phyloP scores from a whole-genome alignment of 2,329 filamentous ascomycete genomes.

The Cadophora luteo-olivacea region DNA sequence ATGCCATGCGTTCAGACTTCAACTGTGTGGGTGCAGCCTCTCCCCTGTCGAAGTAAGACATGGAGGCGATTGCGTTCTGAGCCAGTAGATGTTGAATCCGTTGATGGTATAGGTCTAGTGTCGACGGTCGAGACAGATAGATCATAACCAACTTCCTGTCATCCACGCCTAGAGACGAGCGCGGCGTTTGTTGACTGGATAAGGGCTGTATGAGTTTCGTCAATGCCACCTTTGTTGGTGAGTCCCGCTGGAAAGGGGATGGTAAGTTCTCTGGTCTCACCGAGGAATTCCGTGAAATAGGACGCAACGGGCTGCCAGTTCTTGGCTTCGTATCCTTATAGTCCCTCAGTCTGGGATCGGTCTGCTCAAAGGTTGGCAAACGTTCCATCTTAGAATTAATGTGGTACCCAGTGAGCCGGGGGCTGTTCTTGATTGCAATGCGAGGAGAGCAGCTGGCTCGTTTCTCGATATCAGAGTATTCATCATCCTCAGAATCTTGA shows the following conservation, averaged over 20 bases:
- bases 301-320: conserved; percentile 38
- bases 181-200: conserved; percentile 36
- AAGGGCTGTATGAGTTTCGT: conserved; percentile 20
- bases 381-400: conserved; percentile 23
- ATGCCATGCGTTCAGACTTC: conserved; percentile 35
- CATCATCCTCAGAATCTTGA: conserved; percentile 45
- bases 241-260: conserved; percentile 38
- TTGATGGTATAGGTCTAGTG: conserved; percentile 33
- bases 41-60: conserved; percentile 37
- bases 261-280: conserved; percentile 33
- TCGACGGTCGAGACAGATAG: conserved; percentile 35
- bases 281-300: conserved; percentile 39
- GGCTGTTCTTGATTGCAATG: conserved; percentile 29
- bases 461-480: conserved; percentile 34
- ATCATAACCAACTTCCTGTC: conserved; percentile 39
- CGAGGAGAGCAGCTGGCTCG: conserved; percentile 30
- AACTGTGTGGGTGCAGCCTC: conserved; percentile 34
- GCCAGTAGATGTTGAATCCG: conserved; percentile 32
- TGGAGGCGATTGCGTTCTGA: conserved; percentile 34
- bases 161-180: conserved; percentile 32
- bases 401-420: conserved; percentile 22
- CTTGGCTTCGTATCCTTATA: conserved; percentile 27
- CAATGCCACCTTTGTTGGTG: conserved; percentile 32
- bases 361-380: conserved; percentile 26
- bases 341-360: conserved; percentile 16